Conservation (phyloP, 106 monocot species). For the Gastrodia elata region DNA sequence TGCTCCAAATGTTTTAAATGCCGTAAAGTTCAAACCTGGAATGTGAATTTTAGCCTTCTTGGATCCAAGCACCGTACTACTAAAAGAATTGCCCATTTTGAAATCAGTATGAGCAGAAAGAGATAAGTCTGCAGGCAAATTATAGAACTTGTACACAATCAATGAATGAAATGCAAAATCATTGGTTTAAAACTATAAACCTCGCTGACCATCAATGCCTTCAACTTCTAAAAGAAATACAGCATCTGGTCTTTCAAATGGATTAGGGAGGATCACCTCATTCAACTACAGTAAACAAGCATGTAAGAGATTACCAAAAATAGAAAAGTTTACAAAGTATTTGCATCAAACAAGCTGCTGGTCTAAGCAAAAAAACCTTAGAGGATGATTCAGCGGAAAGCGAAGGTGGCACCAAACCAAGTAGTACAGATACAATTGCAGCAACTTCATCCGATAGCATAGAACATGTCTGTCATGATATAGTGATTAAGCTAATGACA, state of each 20-base stretch:
- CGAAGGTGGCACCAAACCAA: constrained; percentile 66
- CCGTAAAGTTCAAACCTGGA: constrained; percentile 34
- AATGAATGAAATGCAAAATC: background rate
- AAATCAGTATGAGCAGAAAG: constrained; percentile 7
- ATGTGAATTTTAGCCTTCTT: constrained; percentile 24
- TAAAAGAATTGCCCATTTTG: constrained; percentile 12
- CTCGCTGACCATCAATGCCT: constrained; percentile 48
- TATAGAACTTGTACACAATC: background rate
- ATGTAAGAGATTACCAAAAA: background rate
- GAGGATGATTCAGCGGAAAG: constrained; percentile 48
- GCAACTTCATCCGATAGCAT: constrained; percentile 46
- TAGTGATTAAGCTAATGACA: background rate
- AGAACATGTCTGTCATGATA: background rate
- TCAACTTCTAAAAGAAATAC: constrained; percentile 55
- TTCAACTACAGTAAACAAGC: constrained; percentile 40
- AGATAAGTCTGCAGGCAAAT: constrained; percentile 17
- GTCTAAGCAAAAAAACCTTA: constrained; percentile 33
- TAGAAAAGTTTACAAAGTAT: background rate
- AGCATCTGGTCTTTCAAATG: constrained; percentile 69
- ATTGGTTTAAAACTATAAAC: constrained; percentile 1
- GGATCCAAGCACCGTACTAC: constrained; percentile 25
- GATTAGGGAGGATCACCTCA: constrained; percentile 58
- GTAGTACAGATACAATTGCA: constrained; percentile 63
- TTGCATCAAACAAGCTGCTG: background rate
- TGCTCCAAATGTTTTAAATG: background rate